Base-by-base conservation (phyloP, 768 basidiomycete species). In the Boletus reticulatus region DNA sequence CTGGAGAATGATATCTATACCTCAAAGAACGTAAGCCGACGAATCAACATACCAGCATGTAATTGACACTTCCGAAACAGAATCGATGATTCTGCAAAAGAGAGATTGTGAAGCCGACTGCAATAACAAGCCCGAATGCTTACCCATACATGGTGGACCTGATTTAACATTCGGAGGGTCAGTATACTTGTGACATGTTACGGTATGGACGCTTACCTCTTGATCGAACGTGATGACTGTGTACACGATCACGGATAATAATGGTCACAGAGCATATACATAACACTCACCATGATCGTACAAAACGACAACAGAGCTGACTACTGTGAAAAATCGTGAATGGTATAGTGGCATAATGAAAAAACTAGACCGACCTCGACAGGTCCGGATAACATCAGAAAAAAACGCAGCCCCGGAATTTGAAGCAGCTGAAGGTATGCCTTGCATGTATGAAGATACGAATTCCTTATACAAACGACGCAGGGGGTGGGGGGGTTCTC, bases 91-190 rank as follows among this genome's bases (percentile, higher is more conserved):
- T 58, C 65, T 66, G 29, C n/a, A 7, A 29, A 14, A 6, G 13
- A 16, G 0, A 48, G 4, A 42, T 52, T 29, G 32, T n/a, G 10
- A 8, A 42, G 27, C 19, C 6, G 6, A 52, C 24, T 37, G 38
- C 12, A 38, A 38, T 12, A 19, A 13, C 7, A 20, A n/a, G 2
- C 6, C 4, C 1, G 17, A 4, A 4, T 24, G 34, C 53, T 43
- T 48, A 65, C 66, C 66, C 65, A 67, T 37, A 67, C 22, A 50
- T 65, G 24, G 29, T 59, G 43, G 20, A 67, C 53, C 65, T 62
- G 16, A 8, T 48, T n/a, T 27, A 27, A 27, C 1, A 2, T 6
- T 32, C n/a, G 6, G 16, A 14, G 10, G 9, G 7, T 58, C 22
- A 50, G 49, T 38, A 19, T 3, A 19, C 4, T n/a, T 13, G 22